Conservation (phyloP, 805 yeast species). For the Torulaspora microellipsoides region DNA sequence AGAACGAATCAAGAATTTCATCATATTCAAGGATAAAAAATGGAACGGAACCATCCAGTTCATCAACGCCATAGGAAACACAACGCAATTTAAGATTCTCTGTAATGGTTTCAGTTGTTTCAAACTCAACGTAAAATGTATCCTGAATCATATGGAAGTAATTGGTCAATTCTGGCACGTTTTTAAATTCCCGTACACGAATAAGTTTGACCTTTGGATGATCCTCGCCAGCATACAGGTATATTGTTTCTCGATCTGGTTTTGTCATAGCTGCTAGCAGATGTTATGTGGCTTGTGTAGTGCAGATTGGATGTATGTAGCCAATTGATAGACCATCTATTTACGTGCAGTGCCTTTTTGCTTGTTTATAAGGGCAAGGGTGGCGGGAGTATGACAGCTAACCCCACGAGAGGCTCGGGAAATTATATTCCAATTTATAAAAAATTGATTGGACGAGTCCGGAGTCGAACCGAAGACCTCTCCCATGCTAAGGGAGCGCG, state of each 20-base stretch:
- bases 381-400: too few species aligned
- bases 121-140: slow-evolving; percentile 24
- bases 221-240: slow-evolving; percentile 27
- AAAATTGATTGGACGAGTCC: slow-evolving; percentile 60
- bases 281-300: too few species aligned
- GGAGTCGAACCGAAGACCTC: slow-evolving; percentile 80
- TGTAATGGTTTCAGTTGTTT: slow-evolving; percentile 26
- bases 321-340: too few species aligned
- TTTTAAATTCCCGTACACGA: slow-evolving; percentile 16
- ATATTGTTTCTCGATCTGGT: slow-evolving; percentile 18
- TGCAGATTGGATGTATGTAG: too few species aligned
- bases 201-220: slow-evolving; percentile 26
- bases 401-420: not conserved
- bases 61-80: slow-evolving; percentile 12
- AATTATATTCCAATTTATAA: not conserved
- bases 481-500: slow-evolving; percentile 79
- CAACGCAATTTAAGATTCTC: slow-evolving; percentile 28
- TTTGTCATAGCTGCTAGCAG: not conserved
- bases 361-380: too few species aligned
- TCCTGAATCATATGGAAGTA: slow-evolving; percentile 27
- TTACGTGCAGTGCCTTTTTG: too few species aligned
- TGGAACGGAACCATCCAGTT: slow-evolving; percentile 15
- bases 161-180: slow-evolving; percentile 11
- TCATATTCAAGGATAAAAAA: slow-evolving; percentile 29
- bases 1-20: slow-evolving; percentile 16